Evolutionary conservation across 441 rosid genomes (phyloP), one percentile per base, ranked within the genome.

Genomic region (Populus hybrid): DNA sequence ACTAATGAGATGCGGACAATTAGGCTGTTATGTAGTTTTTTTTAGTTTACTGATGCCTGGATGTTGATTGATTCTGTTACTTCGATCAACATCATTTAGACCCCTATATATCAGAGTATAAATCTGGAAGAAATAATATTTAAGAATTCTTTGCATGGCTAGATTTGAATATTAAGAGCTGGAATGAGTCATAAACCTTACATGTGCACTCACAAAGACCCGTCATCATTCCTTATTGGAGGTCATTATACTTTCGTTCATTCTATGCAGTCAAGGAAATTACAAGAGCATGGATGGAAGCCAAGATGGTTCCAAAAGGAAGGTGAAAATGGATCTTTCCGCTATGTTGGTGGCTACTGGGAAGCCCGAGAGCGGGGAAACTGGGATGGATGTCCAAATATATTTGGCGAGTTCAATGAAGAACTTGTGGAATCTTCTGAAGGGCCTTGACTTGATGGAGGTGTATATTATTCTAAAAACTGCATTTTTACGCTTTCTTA

Each of bases 251-350:
- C 11, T 26, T 34, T 12, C 50, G 6, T 18, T 50, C 30, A 16
- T 75, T 50, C 42, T 46, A 12, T 67, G 80, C 91, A 96, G 99
- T 92, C 98, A 61, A 89, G 93, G 77, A 91, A 91, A 81, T 77
- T 94, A 79, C 98, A 96, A 83, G 98, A 94, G 84, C 89, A 89
- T 53, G 98, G 99, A 75, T 94, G 99, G 99, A 89, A 84, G 79
- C 96, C 99, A 3, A 88, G 89, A 85, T 96, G 99, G 98, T 96
- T 96, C 83, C 83, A 84, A 70, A 73, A 82, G 80, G 90, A 88
- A 46, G 85, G 83, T 42, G 91, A 90, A 79, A 76, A 85, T 46
- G 91, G 94, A 81, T 71, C 96, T 46, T 96, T 84, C 83, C 79
- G 78, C 68, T 94, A 87, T 19, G 34, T 65, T 21, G 98, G 98